Evolutionary conservation across 2,329 filamentous ascomycete genomes (phyloP).

Genomic region (Ophiostoma triangulosporum): DNA sequence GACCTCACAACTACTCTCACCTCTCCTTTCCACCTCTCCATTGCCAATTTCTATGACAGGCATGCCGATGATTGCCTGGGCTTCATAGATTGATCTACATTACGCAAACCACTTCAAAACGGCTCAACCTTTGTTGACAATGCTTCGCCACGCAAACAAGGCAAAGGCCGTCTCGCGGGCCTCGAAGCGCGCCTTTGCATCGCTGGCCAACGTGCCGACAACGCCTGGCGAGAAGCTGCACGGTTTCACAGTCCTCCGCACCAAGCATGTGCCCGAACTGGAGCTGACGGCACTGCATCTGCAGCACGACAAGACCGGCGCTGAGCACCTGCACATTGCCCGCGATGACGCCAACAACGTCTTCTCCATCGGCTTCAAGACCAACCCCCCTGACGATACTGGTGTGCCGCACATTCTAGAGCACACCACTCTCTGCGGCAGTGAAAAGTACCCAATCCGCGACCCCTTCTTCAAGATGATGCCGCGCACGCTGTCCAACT

Average conservation of each 20-base stretch:
- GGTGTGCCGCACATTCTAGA: constrained; percentile 95
- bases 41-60: constrained; percentile 9
- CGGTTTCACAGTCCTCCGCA: constrained; percentile 80
- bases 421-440: constrained; percentile 92
- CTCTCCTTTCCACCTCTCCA: neutral
- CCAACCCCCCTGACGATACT: constrained; percentile 91
- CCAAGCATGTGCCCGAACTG: constrained; percentile 87
- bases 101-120: too few relatives aligned
- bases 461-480: constrained; percentile 99
- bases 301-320: constrained; percentile 87
- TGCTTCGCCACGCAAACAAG: constrained; percentile 5
- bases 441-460: constrained; percentile 92
- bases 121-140: too few relatives aligned
- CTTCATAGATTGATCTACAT: neutral
- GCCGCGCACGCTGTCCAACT: constrained; percentile 93
- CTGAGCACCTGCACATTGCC: constrained; percentile 90
- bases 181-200: constrained; percentile 10
- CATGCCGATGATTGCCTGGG: constrained; percentile 11
- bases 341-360: constrained; percentile 98
- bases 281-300: constrained; percentile 84
- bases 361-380: constrained; percentile 98
- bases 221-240: constrained; percentile 74
- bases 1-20: neutral
- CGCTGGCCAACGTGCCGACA: constrained; percentile 51
- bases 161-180: constrained; percentile 4